Base-by-base conservation (phyloP, 148 eudicot genomes). In the Amaranthus cruentus region DNA sequence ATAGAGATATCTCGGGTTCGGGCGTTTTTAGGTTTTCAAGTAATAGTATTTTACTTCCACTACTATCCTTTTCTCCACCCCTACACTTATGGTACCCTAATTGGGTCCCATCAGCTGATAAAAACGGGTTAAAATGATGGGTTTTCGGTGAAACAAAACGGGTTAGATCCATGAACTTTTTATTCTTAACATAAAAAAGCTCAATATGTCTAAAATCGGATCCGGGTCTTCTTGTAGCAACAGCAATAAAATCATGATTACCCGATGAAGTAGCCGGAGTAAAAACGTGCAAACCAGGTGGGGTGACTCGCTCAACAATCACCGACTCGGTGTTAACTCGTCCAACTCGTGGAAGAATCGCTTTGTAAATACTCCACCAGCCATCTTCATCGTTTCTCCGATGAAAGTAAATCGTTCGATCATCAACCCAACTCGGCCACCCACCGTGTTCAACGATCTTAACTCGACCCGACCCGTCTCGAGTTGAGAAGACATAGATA, bases 351-450 rank as follows among this genome's bases (percentile, higher is more conserved):
- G 84, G 83, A 2, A 89, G 80, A 57, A 28, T 57, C 53, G 87
- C 97, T 73, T 76, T 77, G 65, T 82, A 89, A 38, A 91, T 82
- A 64, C 97, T 87, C 98, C 98, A 94, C 98, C 98, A 94, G 42
- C 91, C 90, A 49, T 91, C 87, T 1, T 66, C 91, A 0, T 76
- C 83, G 14, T 84, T 78, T 70, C 84, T 81, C 62, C 97, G 79
- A 65, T 94, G 98, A 71, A 94, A 94, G 54, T 85, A 91, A 43
- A 93, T 52, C 47, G 87, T 89, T 4, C 77, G 71, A 12, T 93
- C 98, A 18, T 88, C 91, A 0, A 81, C 91, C 97, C 97, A 93
- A 57, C 84, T 76, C 80, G 98, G 98, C 98, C 98, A 93, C 50
- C 98, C 98, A 9, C 97, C 97, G 62, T 82, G 91, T 67, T 91